phyloP scores from a whole-genome alignment of 2,329 filamentous ascomycete genomes.

The Stemphylium beticola region DNA sequence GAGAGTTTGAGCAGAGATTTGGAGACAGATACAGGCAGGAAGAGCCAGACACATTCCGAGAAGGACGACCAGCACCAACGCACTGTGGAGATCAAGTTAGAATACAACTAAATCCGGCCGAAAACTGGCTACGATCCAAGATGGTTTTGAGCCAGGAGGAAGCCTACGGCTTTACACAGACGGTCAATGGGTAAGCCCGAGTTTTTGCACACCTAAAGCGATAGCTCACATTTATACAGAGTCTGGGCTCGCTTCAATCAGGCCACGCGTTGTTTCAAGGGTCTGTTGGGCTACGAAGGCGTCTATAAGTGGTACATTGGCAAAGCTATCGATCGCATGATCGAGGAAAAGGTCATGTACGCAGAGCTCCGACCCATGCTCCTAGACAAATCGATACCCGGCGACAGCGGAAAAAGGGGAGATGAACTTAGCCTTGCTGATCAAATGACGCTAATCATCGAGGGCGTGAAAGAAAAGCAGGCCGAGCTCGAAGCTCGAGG shows the following conservation, averaged over 20 bases:
- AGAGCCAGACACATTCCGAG: constrained; percentile 4
- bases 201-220: not conserved
- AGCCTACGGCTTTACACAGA: constrained; percentile 57
- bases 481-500: constrained; percentile 41
- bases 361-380: constrained; percentile 75
- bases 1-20: constrained; percentile 47
- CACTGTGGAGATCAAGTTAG: no score
- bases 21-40: constrained; percentile 14
- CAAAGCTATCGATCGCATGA: constrained; percentile 66
- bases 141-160: constrained; percentile 68
- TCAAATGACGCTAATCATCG: constrained; percentile 59
- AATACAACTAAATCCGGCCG: constrained; percentile 29
- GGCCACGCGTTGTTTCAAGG: constrained; percentile 74
- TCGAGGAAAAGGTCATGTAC: constrained; percentile 71
- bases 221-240: constrained; percentile 33
- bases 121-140: constrained; percentile 66
- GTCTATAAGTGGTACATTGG: constrained; percentile 68
- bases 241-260: constrained; percentile 70
- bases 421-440: constrained; percentile 60
- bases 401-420: constrained; percentile 59
- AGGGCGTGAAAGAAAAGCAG: constrained; percentile 60
- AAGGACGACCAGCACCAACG: constrained; percentile 3
- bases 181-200: constrained; percentile 58
- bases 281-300: constrained; percentile 70
- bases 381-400: constrained; percentile 68